phyloP scores from a whole-genome alignment of 1,139 yeast species.

The Candida tunisiensis region DNA sequence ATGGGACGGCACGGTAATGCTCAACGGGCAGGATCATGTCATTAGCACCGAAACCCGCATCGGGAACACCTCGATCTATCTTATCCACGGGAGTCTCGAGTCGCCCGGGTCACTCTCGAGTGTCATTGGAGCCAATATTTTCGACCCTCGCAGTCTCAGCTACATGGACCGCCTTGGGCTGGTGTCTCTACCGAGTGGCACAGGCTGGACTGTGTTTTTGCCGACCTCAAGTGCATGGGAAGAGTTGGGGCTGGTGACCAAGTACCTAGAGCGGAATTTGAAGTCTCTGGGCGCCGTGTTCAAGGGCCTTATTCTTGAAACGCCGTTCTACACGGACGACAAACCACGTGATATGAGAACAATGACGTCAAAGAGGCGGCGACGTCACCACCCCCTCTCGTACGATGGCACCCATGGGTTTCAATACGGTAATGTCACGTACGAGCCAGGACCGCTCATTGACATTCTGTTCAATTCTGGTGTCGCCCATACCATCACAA shows the following conservation, averaged over 20 bases:
- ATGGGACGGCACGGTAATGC: conserved; percentile 19
- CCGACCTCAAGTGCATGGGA: conserved; percentile 77
- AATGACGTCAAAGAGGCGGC: too few relatives aligned
- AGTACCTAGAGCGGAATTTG: conserved; percentile 38
- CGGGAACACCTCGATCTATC: conserved; percentile 46
- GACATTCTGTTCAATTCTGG: conserved; percentile 76
- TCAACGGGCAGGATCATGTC: conserved; percentile 30
- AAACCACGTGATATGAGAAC: conserved; percentile 12
- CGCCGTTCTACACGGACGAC: conserved; percentile 52
- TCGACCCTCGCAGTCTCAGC: conserved; percentile 33
- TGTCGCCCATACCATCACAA: conserved; percentile 56
- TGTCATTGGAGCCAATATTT: conserved; percentile 37
- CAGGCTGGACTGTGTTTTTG: conserved; percentile 60
- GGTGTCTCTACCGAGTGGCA: conserved; percentile 26
- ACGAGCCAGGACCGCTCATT: too few relatives aligned
- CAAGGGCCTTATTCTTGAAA: conserved; percentile 43
- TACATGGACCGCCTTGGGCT: conserved; percentile 34
- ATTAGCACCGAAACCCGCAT: conserved; percentile 23
- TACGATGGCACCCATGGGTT: conserved; percentile 32
- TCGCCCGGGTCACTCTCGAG: conserved; percentile 35
- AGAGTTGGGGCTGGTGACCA: conserved; percentile 39
- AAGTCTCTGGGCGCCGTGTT: conserved; percentile 34
- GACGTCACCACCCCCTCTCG: too few relatives aligned
- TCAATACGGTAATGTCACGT: too few relatives aligned
- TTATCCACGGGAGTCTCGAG: conserved; percentile 41